Evolutionary conservation across 2,329 filamentous ascomycete genomes (phyloP).

Genomic region (Diaporthe destruens): DNA sequence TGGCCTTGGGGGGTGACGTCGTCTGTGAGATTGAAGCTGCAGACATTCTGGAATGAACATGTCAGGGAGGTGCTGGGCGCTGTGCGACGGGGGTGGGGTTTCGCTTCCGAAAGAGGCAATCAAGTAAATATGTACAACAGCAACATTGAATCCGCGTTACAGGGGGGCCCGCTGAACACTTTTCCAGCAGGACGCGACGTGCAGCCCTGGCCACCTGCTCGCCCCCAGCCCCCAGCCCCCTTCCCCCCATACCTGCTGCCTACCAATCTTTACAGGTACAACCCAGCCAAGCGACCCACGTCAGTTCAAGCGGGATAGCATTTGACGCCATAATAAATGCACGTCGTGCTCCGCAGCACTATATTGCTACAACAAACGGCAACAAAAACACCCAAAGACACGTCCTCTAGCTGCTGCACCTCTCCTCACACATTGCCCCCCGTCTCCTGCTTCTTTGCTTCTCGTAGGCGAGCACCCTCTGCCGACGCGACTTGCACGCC

Average conservation of each 20-base stretch:
- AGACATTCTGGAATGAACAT: not conserved
- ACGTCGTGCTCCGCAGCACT: not conserved
- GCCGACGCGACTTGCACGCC: slow-evolving; percentile 7
- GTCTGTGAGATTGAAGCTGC: not conserved
- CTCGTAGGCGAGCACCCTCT: not conserved
- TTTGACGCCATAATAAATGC: slow-evolving; percentile 9
- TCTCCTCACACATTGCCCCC: not conserved
- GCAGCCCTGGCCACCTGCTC: slow-evolving; percentile 7
- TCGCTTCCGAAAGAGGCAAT: slow-evolving; percentile 34
- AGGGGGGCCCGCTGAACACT: slow-evolving; percentile 15
- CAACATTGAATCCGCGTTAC: slow-evolving; percentile 17
- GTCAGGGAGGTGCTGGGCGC: not conserved
- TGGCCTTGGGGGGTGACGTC: not conserved
- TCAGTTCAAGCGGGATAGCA: slow-evolving; percentile 16
- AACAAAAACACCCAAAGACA: slow-evolving; percentile 17
- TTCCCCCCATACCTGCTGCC: not conserved
- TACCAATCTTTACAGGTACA: not conserved
- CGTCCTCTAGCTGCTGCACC: not conserved
- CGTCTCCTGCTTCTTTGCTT: not conserved
- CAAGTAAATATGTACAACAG: slow-evolving; percentile 38
- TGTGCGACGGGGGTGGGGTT: slow-evolving; percentile 10
- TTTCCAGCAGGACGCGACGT: slow-evolving; percentile 37
- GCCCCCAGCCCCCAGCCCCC: slow-evolving; percentile 2
- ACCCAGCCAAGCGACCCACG: slow-evolving; percentile 35
- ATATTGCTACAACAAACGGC: not conserved